These are phyloP conservation scores for sorghum (Sorghum bicolor) DNA, from an alignment of 176 grass and related monocot genomes.

Conservation along the genomic window DNA sequence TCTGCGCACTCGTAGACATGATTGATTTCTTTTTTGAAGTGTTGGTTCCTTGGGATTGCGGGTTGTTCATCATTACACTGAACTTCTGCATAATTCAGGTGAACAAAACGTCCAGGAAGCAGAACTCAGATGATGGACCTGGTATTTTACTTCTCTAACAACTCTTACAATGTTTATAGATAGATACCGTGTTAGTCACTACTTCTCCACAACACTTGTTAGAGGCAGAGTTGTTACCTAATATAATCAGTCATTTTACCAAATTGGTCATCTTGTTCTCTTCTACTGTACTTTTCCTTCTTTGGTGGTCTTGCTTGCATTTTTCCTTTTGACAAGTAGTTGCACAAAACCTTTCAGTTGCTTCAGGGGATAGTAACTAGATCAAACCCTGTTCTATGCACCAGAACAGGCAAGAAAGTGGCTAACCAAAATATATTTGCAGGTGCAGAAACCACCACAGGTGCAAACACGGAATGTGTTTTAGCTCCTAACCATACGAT, in stretches of 20 bases:
- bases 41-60: not conserved
- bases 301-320: not conserved
- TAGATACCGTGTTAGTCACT: not conserved
- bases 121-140: constrained; percentile 40
- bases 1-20: not conserved
- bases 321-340: not conserved
- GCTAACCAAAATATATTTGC: constrained; percentile 35
- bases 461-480: constrained; percentile 48
- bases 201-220: not conserved
- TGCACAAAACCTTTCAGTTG: not conserved
- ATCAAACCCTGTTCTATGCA: constrained; percentile 18
- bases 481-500: constrained; percentile 33
- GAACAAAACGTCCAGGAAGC: constrained; percentile 39
- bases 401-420: constrained; percentile 22
- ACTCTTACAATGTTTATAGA: constrained; percentile 1
- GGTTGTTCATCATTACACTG: not conserved
- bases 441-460: constrained; percentile 39
- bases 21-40: not conserved
- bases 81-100: constrained; percentile 38
- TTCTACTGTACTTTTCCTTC: constrained; percentile 2
- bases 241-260: constrained; percentile 10
- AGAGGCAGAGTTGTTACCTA: not conserved
- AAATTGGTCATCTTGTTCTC: not conserved
- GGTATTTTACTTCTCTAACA: constrained; percentile 39
- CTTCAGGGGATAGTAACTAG: not conserved